These are phyloP conservation scores for Ceratocystis eucalypticola DNA, from an alignment of 2,329 filamentous ascomycete genomes.

Conservation along the genomic window DNA sequence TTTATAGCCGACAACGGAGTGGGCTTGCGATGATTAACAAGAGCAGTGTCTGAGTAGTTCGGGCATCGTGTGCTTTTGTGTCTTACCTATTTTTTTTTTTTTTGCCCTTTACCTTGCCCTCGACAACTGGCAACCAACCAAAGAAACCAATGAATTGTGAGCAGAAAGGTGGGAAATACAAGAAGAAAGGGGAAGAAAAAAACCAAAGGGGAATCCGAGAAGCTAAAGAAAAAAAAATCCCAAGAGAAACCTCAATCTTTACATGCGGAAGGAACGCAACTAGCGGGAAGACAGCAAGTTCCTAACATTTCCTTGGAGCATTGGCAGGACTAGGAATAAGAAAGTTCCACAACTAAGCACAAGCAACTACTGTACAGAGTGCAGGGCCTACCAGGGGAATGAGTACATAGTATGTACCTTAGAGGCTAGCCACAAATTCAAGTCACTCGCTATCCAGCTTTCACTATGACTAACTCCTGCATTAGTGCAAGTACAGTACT, in stretches of 20 bases:
- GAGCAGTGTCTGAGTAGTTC: not conserved
- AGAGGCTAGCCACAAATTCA: not conserved
- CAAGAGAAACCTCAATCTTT: constrained; percentile 3
- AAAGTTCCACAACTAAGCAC: not conserved
- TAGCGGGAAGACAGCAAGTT: constrained; percentile 6
- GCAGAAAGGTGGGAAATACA: not conserved
- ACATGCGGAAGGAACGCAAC: constrained; percentile 7
- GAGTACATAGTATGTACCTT: not conserved
- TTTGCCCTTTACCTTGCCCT: not conserved
- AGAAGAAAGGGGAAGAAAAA: not conserved
- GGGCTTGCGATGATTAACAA: not conserved
- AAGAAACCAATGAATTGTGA: constrained; percentile 1
- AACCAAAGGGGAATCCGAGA: not conserved
- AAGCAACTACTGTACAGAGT: not conserved
- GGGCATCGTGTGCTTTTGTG: not conserved
- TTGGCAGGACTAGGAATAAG: not conserved
- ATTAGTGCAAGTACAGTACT: not conserved
- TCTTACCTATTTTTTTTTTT: not conserved
- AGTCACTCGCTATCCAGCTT: not conserved
- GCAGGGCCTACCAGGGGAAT: not conserved
- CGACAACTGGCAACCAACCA: not conserved
- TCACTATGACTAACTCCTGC: not conserved
- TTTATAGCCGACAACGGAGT: not conserved
- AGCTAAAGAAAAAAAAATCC: not conserved
- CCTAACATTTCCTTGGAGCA: constrained; percentile 6